Percentiles rank a stretch among this genome's conserved stretches.
These are phyloP conservation scores for Myriosclerotinia scirpicola DNA, from an alignment of 2,329 filamentous ascomycete genomes.

Conservation along the genomic window DNA sequence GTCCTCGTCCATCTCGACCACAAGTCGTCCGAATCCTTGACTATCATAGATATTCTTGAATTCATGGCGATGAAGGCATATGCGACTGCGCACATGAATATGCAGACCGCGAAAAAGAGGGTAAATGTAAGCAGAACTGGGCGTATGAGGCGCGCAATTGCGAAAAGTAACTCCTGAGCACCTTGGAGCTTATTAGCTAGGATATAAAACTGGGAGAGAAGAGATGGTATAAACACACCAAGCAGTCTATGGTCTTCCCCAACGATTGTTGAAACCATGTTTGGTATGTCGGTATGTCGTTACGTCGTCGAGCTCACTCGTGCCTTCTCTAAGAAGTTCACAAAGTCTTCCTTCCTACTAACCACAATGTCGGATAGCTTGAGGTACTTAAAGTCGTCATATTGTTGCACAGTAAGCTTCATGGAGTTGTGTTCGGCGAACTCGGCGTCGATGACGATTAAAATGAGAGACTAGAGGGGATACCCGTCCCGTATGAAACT, in stretches of 20 bases:
- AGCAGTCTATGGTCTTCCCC: neutral
- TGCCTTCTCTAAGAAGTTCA: neutral
- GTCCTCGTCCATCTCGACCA: neutral
- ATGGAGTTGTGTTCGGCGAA: neutral
- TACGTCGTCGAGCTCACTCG: neutral
- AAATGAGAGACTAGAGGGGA: neutral
- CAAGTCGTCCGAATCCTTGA: neutral
- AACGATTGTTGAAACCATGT: neutral
- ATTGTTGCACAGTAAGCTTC: neutral
- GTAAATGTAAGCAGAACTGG: slow-evolving; percentile 2
- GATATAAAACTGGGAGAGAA: neutral
- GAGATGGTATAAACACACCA: neutral
- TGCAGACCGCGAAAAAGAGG: neutral
- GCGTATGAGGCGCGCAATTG: slow-evolving; percentile 3
- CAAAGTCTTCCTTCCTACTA: neutral
- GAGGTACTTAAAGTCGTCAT: neutral
- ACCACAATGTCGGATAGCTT: neutral
- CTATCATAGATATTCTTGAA: neutral
- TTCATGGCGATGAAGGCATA: neutral
- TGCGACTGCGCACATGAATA: slow-evolving; percentile 14
- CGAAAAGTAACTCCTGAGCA: slow-evolving; percentile 1
- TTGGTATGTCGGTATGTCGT: neutral
- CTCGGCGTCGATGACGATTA: neutral
- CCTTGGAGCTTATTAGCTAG: neutral
- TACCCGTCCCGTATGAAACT: neutral